Base-by-base conservation (phyloP, 768 basidiomycete genomes). In the Boletus rubropictus region DNA sequence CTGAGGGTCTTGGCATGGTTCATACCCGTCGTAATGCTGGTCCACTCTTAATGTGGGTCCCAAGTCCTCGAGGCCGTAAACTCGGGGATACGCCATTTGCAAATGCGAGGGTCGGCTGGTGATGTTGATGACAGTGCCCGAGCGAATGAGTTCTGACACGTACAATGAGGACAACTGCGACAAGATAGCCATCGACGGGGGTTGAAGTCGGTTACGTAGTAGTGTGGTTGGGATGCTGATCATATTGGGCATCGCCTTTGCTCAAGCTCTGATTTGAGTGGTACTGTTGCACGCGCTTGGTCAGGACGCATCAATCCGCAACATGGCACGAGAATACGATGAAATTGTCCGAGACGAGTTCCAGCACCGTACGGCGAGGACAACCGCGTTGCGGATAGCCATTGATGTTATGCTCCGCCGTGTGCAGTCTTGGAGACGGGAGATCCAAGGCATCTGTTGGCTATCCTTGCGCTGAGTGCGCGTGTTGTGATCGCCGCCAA, bases 401-500 rank as follows among this genome's bases (percentile, higher is more conserved):
- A 27, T 35, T 20, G 44, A 50, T 56, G 36, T 33, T 20, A 27
- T 18, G 22, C 38, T 42, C 35, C 27, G 38, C 39, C 28, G 36
- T 44, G 42, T 32, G 14, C 34, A 20, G 12, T 10, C 14, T 35
- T 46, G 48, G 57, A 33, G 21, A 56, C 44, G 54, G 21, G 22
- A 46, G 49, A 48, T 46, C 46, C 22, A 32, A 46, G 9, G 35
- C 31, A 39, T 42, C 41, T 12, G 35, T 43, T 10, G 52, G 4
- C 1, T 17, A n/a, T 11, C 27, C 20, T 44, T 38, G 49, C 41
- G 15, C 18, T 6, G 25, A 27, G 49, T 24, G 34, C 31, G 51
- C 45, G 42, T 54, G 55, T 54, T 47, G 43, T 59, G 58, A 59
- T 61, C 59, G 41, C 49, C 48, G 54, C 41, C 46, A 50, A 44